Evolutionary conservation across 2,329 filamentous ascomycete genomes (phyloP), one percentile per base, ranked within the genome.

Genomic region (Hymenoscyphus scutula): DNA sequence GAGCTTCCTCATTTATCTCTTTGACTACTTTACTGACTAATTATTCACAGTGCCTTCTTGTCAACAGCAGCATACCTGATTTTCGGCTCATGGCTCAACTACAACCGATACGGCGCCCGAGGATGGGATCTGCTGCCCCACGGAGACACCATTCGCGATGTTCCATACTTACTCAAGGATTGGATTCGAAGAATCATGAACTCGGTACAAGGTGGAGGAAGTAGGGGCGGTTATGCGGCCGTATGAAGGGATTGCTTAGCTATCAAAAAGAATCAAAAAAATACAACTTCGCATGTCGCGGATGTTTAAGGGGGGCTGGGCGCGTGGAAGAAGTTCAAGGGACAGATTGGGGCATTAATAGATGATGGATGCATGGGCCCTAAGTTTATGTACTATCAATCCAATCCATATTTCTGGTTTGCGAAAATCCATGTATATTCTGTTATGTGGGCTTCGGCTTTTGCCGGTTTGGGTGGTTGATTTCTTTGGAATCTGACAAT

Each of bases 11-110:
- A 23, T 25, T 4, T 53, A 17, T 25, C 7, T 23, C 17, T 8
- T 29, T 15, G 41, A 7, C 51, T 5, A 25, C 8, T 54, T 59
- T 71, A 56, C 67, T 27, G n/a, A 53, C 60, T 23, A 32, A 32
- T 37, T 37, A 37, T 32, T 8, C 59, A n/a, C 68, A 97, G 93
- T 69, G 79, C 89, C 64, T 99, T 99, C 84, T 83, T 98, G 66
- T 85, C 85, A 54, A 89, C 87, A 48, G 92, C 95, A 1, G 80
- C 93, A 27, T 99, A 98, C 78, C 88, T 99, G 68, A 97, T 98
- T 75, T 98, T 98, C 74, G 93, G 94, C 67, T 96, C 93, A 23
- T 99, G 95, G 95, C 87, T 98, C 75, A 98, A 98, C 81, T 98
- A 98, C 83, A 97, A 92, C 80, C 90, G 93, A 65, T 97, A 97